Percentiles rank a stretch among this genome's conserved stretches.
These are phyloP conservation scores for Esteya vermicola DNA, from an alignment of 2,329 filamentous ascomycete genomes.

Conservation along the genomic window DNA sequence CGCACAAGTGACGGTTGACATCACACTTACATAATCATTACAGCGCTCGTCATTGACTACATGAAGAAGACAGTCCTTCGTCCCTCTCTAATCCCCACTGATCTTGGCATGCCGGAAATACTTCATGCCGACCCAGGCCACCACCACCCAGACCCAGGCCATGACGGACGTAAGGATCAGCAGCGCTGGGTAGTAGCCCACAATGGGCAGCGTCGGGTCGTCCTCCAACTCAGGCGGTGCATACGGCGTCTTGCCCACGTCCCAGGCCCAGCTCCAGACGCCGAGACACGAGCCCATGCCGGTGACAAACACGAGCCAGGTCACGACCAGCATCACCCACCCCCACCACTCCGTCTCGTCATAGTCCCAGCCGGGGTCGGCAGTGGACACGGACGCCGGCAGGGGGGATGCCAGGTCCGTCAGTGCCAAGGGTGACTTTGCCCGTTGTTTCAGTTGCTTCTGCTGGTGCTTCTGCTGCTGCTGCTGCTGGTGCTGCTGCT, in stretches of 20 bases:
- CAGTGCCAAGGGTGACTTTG: conserved; percentile 47
- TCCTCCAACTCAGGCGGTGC: conserved; percentile 91
- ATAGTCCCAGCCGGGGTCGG: conserved; percentile 65
- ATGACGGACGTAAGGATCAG: conserved; percentile 89
- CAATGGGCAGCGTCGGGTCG: conserved; percentile 85
- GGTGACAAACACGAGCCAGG: conserved; percentile 91
- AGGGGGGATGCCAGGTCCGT: conserved; percentile 28
- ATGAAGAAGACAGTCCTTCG: not conserved
- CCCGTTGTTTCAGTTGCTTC: conserved; percentile 13
- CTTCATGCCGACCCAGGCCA: conserved; percentile 98
- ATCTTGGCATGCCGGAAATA: conserved; percentile 98
- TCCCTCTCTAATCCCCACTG: conserved; percentile 34
- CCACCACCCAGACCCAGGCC: conserved; percentile 97
- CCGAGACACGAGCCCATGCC: conserved; percentile 94
- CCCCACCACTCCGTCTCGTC: conserved; percentile 96
- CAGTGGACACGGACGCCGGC: conserved; percentile 22
- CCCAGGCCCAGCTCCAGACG: conserved; percentile 98
- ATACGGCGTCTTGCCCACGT: conserved; percentile 90
- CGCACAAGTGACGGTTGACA: not conserved
- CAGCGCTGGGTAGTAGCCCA: conserved; percentile 90
- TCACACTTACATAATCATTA: not conserved
- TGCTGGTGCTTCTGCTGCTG: not conserved
- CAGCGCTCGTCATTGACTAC: not conserved
- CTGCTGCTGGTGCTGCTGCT: conserved; percentile 12
- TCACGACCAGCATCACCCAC: conserved; percentile 80